phyloP scores from a whole-genome alignment of 768 basidiomycete species.

The Lepiota brunneoincarnata region DNA sequence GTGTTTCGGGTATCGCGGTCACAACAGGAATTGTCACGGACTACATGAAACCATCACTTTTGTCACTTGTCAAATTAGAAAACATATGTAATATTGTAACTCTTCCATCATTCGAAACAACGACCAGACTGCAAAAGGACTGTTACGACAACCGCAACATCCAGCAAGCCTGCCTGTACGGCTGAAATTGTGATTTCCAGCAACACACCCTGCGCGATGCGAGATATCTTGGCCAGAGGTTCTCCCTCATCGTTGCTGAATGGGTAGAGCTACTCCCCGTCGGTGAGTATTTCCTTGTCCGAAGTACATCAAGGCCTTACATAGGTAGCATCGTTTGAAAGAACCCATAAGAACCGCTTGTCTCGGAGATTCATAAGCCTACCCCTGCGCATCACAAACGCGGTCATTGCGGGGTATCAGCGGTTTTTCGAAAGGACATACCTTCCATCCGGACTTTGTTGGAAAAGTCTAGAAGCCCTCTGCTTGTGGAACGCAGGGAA shows the following conservation, averaged over 20 bases:
- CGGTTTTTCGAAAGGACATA: neutral
- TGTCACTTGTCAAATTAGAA: neutral
- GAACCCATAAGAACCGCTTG: slow-evolving; percentile 14
- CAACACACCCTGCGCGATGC: slow-evolving; percentile 6
- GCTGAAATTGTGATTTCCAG: slow-evolving; percentile 14
- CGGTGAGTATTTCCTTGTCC: neutral
- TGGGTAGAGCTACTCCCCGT: slow-evolving; percentile 6
- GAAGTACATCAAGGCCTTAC: slow-evolving; percentile 9
- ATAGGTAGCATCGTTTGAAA: slow-evolving; percentile 5
- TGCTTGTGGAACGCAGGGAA: slow-evolving; percentile 12
- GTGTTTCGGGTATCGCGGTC: neutral
- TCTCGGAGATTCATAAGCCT: slow-evolving; percentile 11
- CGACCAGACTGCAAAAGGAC: slow-evolving; percentile 17
- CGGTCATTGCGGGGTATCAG: neutral
- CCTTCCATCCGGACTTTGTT: slow-evolving; percentile 13
- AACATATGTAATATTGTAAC: neutral
- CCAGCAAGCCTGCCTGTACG: slow-evolving; percentile 14
- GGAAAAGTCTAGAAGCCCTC: slow-evolving; percentile 14
- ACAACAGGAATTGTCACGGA: no score
- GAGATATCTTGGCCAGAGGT: slow-evolving; percentile 14
- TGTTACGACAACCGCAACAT: slow-evolving; percentile 15
- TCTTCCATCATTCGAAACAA: slow-evolving; percentile 12
- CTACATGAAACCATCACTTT: neutral
- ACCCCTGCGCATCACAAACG: slow-evolving; percentile 4
- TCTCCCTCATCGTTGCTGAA: slow-evolving; percentile 8